A percentile compares a stretch with the other conserved stretches of the same genome.
Evolutionary conservation across 345 rosid genomes (phyloP).

Genomic region (Lagerstroemia speciosa): DNA sequence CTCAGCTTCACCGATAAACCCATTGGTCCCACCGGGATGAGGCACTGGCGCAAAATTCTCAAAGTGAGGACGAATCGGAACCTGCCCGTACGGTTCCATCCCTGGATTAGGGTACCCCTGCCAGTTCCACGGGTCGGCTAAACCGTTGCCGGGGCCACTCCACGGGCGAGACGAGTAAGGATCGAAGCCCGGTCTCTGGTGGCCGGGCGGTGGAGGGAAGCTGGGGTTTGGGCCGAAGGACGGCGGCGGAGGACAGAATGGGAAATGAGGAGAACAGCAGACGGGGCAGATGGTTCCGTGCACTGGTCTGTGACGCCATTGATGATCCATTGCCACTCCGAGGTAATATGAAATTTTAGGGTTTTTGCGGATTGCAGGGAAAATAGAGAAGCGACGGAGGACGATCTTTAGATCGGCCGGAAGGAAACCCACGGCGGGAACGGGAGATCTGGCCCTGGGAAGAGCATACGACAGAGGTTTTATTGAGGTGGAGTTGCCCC

Average conservation of each 20-base stretch:
- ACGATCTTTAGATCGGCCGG: background rate
- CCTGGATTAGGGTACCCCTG: constrained; percentile 23
- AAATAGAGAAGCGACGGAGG: background rate
- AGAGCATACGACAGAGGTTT: background rate
- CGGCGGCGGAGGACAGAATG: constrained; percentile 58
- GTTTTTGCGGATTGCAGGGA: background rate
- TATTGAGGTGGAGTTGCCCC: background rate
- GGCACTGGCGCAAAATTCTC: constrained; percentile 13
- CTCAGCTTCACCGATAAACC: constrained; percentile 30
- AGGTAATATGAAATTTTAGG: background rate
- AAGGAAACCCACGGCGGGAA: background rate
- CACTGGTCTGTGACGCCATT: constrained; percentile 53
- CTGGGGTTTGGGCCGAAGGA: constrained; percentile 29
- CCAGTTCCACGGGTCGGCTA: constrained; percentile 33
- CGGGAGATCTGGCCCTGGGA: background rate
- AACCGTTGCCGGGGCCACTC: constrained; percentile 5
- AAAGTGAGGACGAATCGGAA: constrained; percentile 4
- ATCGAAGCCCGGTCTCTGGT: constrained; percentile 30
- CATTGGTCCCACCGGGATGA: constrained; percentile 18
- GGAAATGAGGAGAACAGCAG: constrained; percentile 61
- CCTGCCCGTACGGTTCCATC: constrained; percentile 2
- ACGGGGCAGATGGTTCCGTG: constrained; percentile 47
- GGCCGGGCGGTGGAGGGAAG: constrained; percentile 29
- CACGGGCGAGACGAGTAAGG: constrained; percentile 23
- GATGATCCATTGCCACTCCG: constrained; percentile 25